Evolutionary conservation across 129 eudicot genomes (phyloP).

Genomic region (Tagetes erecta): DNA sequence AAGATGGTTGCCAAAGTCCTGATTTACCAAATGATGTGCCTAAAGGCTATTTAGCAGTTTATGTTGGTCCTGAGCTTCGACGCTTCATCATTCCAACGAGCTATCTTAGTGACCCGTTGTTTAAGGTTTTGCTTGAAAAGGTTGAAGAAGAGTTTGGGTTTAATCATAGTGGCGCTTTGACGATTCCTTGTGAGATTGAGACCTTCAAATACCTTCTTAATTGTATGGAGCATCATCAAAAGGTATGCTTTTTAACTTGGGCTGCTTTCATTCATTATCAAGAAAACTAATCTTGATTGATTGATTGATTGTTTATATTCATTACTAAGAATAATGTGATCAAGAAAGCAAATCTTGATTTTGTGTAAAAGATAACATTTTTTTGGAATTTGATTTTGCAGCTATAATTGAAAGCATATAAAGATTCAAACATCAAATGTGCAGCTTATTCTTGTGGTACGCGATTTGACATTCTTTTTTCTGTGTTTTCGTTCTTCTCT

Average conservation of each 20-base stretch:
- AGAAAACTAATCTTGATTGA: background rate
- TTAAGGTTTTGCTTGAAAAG: constrained; percentile 79
- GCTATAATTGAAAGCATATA: constrained; percentile 29
- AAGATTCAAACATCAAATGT: constrained; percentile 6
- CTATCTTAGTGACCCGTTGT: constrained; percentile 77
- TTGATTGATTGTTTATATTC: too few relatives aligned
- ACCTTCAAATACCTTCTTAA: constrained; percentile 87
- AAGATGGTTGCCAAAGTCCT: constrained; percentile 78
- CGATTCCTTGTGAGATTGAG: constrained; percentile 92
- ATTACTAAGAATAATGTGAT: background rate
- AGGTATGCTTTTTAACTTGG: constrained; percentile 13
- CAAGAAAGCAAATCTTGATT: background rate
- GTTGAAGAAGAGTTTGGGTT: constrained; percentile 92
- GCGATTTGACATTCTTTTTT: constrained; percentile 40
- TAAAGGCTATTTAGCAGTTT: constrained; percentile 76
- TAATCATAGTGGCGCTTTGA: constrained; percentile 83
- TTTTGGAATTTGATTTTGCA: constrained; percentile 25
- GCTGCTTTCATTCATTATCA: background rate
- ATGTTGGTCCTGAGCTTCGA: constrained; percentile 82
- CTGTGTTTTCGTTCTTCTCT: constrained; percentile 20
- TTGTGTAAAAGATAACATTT: background rate
- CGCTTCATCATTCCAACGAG: constrained; percentile 88
- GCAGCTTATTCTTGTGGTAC: constrained; percentile 33
- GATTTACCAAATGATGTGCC: constrained; percentile 85
- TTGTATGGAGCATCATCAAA: constrained; percentile 81